phyloP scores from a whole-genome alignment of 495 filamentous ascomycete species.

The Hyphodiscus hymeniophilus region DNA sequence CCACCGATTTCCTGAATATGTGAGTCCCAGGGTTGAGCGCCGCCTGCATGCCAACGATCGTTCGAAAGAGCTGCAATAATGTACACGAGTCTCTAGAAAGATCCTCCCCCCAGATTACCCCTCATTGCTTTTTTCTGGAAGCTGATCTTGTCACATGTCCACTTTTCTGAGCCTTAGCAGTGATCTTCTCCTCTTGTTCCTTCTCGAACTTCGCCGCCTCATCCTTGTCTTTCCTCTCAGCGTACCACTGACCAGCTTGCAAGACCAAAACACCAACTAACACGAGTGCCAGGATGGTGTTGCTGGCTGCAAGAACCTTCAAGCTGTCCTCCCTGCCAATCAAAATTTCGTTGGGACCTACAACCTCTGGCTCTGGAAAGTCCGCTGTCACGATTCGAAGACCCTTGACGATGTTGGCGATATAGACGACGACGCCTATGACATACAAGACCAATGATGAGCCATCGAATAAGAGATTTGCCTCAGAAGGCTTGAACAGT shows the following conservation, averaged over 20 bases:
- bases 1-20: no score
- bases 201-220: constrained; percentile 58
- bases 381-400: constrained; percentile 65
- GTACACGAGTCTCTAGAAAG: not conserved
- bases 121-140: constrained; percentile 27
- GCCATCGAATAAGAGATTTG: constrained; percentile 95
- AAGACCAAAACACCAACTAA: constrained; percentile 83
- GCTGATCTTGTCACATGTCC: constrained; percentile 18
- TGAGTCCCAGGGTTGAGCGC: no score
- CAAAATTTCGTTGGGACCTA: constrained; percentile 39
- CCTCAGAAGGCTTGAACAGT: constrained; percentile 83
- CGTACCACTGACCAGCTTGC: constrained; percentile 99
- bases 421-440: constrained; percentile 83
- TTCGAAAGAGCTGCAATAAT: no score
- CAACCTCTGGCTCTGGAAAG: constrained; percentile 41
- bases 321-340: constrained; percentile 72
- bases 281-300: constrained; percentile 89
- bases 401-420: constrained; percentile 92
- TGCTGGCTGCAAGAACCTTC: constrained; percentile 87
- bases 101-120: not conserved
- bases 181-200: constrained; percentile 41
- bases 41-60: no score
- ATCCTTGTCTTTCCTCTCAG: constrained; percentile 81
- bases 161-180: constrained; percentile 13
- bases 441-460: constrained; percentile 85